These are phyloP conservation scores for Phaseolus coccineus DNA, from an alignment of 331 rosid genomes.

Conservation along the genomic window DNA sequence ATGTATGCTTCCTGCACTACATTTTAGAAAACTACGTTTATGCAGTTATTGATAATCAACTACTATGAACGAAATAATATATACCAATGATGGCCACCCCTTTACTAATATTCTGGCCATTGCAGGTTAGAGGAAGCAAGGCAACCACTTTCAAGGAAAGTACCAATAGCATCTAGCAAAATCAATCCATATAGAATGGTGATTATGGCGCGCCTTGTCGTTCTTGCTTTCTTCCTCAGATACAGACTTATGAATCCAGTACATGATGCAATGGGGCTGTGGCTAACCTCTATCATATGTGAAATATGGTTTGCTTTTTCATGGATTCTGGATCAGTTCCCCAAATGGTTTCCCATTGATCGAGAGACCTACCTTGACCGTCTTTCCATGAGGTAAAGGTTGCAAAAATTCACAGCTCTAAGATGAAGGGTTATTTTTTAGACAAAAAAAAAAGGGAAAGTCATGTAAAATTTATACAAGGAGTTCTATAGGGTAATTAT, in stretches of 20 bases:
- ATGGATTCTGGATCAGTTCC: slow-evolving; percentile 91
- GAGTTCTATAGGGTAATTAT: neutral
- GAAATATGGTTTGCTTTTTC: slow-evolving; percentile 93
- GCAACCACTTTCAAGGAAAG: slow-evolving; percentile 90
- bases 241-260: slow-evolving; percentile 81
- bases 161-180: slow-evolving; percentile 88
- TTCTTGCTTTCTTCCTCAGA: slow-evolving; percentile 72
- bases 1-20: slow-evolving; percentile 52
- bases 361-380: slow-evolving; percentile 86
- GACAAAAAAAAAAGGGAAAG: neutral
- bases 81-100: neutral
- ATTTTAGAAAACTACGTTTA: neutral
- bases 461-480: neutral
- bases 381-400: slow-evolving; percentile 70
- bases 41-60: neutral
- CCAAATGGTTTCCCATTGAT: slow-evolving; percentile 84
- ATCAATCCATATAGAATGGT: slow-evolving; percentile 90
- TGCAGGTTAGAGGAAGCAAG: slow-evolving; percentile 88
- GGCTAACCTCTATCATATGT: slow-evolving; percentile 87
- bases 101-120: slow-evolving; percentile 23
- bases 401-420: neutral
- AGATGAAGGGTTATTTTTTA: neutral
- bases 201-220: slow-evolving; percentile 76
- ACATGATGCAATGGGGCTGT: slow-evolving; percentile 76
- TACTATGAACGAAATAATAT: neutral